phyloP scores from a whole-genome alignment of 2,329 filamentous ascomycete species.

The Botrytis aclada region DNA sequence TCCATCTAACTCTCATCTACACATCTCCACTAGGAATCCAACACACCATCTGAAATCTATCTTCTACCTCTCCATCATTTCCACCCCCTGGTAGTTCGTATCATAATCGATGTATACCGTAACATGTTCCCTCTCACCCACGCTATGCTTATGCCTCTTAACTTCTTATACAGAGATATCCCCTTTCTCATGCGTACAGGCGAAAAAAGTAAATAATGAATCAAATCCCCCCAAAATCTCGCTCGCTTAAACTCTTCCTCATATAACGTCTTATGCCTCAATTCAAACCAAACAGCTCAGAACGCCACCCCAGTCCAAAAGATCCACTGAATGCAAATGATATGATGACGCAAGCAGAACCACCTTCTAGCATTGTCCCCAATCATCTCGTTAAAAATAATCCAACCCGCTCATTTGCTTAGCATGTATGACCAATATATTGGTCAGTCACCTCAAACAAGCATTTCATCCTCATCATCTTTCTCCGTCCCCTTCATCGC shows the following conservation, averaged over 20 bases:
- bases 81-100: neutral
- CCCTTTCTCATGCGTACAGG: neutral
- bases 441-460: slow-evolving; percentile 6
- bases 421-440: neutral
- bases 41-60: neutral
- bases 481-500: slow-evolving; percentile 1
- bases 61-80: neutral
- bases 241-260: neutral
- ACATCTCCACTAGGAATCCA: neutral
- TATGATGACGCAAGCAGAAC: neutral
- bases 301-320: neutral
- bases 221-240: neutral
- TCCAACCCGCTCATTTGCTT: neutral
- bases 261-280: neutral
- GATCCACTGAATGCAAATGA: neutral
- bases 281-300: neutral
- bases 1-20: neutral
- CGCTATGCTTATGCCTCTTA: neutral
- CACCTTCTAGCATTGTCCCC: neutral
- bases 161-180: neutral
- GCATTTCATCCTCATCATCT: slow-evolving; percentile 13
- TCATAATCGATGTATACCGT: neutral
- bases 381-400: neutral
- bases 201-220: neutral
- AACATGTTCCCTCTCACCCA: neutral